These are phyloP conservation scores for Pythium folliculosum DNA, from an alignment of 352 stramenopile genomes.

Conservation along the genomic window DNA sequence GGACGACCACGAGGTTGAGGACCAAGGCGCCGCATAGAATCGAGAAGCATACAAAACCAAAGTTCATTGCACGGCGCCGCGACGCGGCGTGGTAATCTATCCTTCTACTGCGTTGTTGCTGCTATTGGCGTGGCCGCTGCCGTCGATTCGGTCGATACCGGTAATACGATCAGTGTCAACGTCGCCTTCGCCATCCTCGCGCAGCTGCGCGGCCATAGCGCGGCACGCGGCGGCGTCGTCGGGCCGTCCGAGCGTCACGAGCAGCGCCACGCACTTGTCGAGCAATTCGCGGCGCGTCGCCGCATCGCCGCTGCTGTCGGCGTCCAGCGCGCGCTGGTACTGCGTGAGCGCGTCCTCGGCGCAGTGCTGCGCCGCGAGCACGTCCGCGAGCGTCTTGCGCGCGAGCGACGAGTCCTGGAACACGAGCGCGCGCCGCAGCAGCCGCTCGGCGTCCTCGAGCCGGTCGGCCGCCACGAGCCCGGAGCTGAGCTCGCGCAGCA, in stretches of 20 bases:
- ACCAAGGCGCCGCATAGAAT: not conserved
- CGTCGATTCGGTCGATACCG: not conserved
- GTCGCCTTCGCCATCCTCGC: not conserved
- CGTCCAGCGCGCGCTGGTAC: conserved; percentile 65
- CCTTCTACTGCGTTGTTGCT: not conserved
- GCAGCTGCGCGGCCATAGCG: conserved; percentile 55
- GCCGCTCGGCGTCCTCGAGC: conserved; percentile 67
- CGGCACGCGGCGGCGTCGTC: conserved; percentile 74
- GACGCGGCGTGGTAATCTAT: not conserved
- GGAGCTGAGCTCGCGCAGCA: conserved; percentile 82
- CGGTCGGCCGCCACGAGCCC: conserved; percentile 77
- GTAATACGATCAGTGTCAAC: not conserved
- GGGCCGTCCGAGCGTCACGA: conserved; percentile 65
- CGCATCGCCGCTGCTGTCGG: conserved; percentile 37
- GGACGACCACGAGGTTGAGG: not conserved
- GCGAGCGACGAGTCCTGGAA: conserved; percentile 77
- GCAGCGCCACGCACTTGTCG: conserved; percentile 61
- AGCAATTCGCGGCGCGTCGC: conserved; percentile 49
- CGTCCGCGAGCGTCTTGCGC: conserved; percentile 75
- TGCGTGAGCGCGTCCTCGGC: conserved; percentile 69
- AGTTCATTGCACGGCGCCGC: not conserved
- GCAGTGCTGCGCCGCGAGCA: conserved; percentile 79
- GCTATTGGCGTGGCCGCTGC: not conserved
- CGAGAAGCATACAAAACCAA: not conserved
- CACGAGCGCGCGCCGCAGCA: conserved; percentile 65